A percentile compares a stretch with the other conserved stretches of the same genome.
Evolutionary conservation across 2,329 filamentous ascomycete species (phyloP).

Genomic region (Penicillium sp.): DNA sequence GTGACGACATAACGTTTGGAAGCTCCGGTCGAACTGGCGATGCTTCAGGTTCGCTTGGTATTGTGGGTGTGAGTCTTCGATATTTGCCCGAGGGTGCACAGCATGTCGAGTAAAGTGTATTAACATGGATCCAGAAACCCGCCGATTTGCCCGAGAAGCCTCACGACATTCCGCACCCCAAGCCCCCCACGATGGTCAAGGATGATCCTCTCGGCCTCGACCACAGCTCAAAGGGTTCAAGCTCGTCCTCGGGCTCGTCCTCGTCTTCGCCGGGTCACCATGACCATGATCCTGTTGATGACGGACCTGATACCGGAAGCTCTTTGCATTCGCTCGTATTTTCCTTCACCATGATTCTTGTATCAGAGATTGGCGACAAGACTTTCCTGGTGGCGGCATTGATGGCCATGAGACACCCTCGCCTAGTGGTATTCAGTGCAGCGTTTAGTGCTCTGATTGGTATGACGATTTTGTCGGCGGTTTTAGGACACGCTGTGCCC

Average conservation of each 20-base stretch:
- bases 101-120: background rate
- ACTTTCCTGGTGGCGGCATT: slow-evolving; percentile 95
- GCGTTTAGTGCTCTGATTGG: slow-evolving; percentile 88
- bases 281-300: slow-evolving; percentile 35
- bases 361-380: slow-evolving; percentile 97
- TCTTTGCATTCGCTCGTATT: slow-evolving; percentile 81
- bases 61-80: slow-evolving; percentile 55
- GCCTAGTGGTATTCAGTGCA: slow-evolving; percentile 88
- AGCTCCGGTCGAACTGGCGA: slow-evolving; percentile 45
- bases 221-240: slow-evolving; percentile 25
- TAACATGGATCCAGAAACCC: slow-evolving; percentile 65
- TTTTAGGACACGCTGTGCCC: slow-evolving; percentile 89
- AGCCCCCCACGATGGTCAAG: slow-evolving; percentile 53
- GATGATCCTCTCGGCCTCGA: slow-evolving; percentile 34
- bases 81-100: background rate
- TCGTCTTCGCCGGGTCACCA: slow-evolving; percentile 11
- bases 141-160: slow-evolving; percentile 76
- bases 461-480: slow-evolving; percentile 93
- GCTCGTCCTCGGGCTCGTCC: slow-evolving; percentile 32
- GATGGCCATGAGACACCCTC: slow-evolving; percentile 98
- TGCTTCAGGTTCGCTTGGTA: slow-evolving; percentile 48
- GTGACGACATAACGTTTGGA: slow-evolving; percentile 34
- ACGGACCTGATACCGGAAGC: slow-evolving; percentile 65
- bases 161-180: slow-evolving; percentile 70
- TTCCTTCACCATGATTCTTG: slow-evolving; percentile 94